Percentiles rank a stretch among this genome's conserved stretches.
Evolutionary conservation across 108 stramenopile genomes (phyloP).

Genomic region (Nitzschia sp.): DNA sequence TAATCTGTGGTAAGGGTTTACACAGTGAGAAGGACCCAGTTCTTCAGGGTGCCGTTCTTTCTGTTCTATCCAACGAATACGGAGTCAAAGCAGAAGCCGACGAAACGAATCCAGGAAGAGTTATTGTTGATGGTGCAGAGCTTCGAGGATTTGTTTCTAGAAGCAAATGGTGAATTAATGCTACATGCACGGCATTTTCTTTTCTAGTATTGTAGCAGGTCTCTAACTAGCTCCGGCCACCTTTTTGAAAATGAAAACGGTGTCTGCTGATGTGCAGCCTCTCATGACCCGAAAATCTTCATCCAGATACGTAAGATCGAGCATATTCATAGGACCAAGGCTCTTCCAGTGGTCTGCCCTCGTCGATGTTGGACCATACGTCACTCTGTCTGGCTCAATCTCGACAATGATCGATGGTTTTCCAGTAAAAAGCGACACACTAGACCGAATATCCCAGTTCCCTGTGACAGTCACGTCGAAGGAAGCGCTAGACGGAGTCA

Average conservation of each 20-base stretch:
- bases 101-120: constrained; percentile 47
- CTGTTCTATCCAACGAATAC: constrained; percentile 47
- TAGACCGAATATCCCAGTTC: constrained; percentile 72
- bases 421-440: constrained; percentile 71
- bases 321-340: constrained; percentile 73
- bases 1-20: constrained; percentile 68
- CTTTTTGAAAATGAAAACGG: constrained; percentile 72
- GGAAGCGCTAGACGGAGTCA: constrained; percentile 52
- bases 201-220: too few relatives aligned
- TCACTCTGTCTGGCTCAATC: constrained; percentile 72
- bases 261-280: constrained; percentile 80
- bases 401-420: constrained; percentile 61
- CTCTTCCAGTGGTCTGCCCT: constrained; percentile 88
- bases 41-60: constrained; percentile 31
- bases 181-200: background rate
- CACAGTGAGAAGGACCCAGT: constrained; percentile 47
- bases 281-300: constrained; percentile 83
- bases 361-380: constrained; percentile 69
- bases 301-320: constrained; percentile 78
- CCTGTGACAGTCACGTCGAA: constrained; percentile 77
- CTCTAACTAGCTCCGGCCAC: background rate
- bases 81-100: constrained; percentile 42
- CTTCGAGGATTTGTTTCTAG: constrained; percentile 36
- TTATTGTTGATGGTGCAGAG: constrained; percentile 29
- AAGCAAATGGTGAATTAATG: constrained; percentile 10